These are phyloP conservation scores for Yamadazyma dendronema DNA, from an alignment of 1,139 yeast genomes.

Conservation along the genomic window DNA sequence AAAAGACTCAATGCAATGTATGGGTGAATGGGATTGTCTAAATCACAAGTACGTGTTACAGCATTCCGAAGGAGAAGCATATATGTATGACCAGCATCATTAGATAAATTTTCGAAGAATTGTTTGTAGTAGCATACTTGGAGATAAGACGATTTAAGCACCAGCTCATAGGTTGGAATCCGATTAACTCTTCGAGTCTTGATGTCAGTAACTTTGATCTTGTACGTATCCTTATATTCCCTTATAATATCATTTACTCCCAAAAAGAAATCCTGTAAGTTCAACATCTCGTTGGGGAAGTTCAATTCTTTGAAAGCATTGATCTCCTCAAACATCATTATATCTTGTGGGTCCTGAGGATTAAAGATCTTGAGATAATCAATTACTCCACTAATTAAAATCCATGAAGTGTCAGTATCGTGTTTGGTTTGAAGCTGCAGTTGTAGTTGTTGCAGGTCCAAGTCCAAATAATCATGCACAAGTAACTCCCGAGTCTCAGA, in stretches of 20 bases:
- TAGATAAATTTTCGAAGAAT: conserved; percentile 37
- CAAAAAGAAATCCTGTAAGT: conserved; percentile 20
- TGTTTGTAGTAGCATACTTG: conserved; percentile 59
- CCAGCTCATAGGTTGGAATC: conserved; percentile 48
- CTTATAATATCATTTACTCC: conserved; percentile 17
- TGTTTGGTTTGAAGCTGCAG: conserved; percentile 15
- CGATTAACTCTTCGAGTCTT: conserved; percentile 49
- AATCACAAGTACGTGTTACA: conserved; percentile 39
- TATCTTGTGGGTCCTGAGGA: conserved; percentile 15
- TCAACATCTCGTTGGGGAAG: conserved; percentile 17
- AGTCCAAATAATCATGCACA: conserved; percentile 51
- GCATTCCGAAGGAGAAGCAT: conserved; percentile 45
- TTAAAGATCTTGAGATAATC: conserved; percentile 44
- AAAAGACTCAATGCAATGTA: conserved; percentile 34
- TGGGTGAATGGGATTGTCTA: conserved; percentile 49
- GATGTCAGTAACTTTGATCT: conserved; percentile 48
- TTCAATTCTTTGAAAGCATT: conserved; percentile 13
- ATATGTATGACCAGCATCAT: conserved; percentile 24
- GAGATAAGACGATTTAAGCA: conserved; percentile 45
- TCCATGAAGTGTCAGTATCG: conserved; percentile 15
- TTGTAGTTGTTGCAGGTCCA: conserved; percentile 16
- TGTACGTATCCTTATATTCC: conserved; percentile 16
- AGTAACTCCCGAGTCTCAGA: conserved; percentile 63
- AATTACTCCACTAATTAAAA: conserved; percentile 60
- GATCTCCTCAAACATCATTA: conserved; percentile 26